Base-by-base conservation (phyloP, 2,329 filamentous ascomycete species). In the Fusarium sublunatum region DNA sequence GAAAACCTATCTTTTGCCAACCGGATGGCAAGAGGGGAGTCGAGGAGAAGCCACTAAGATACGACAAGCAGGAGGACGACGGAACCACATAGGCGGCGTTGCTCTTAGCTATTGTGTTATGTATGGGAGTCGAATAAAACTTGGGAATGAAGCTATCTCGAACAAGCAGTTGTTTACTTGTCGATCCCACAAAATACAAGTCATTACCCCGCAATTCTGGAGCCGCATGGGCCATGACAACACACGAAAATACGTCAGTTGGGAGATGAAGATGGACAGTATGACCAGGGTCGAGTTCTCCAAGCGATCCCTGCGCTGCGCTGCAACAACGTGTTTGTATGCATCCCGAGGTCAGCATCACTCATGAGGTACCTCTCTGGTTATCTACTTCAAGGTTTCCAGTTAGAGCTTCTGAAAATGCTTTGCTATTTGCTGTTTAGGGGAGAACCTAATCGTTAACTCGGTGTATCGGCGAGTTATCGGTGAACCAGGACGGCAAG, bases 151-250 rank as follows among this genome's bases (percentile, higher is more conserved):
- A 50, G 61, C 57, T 63, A 65, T 65, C 48, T 63, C 29, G 47
- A 61, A 58, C 48, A 59, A 31, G 6, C 35, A 13, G 38, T 8
- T 24, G 44, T 29, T 58, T 58, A 44, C 47, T 39, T 46, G 44
- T 46, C 44, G 54, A 64, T 64, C 49, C 29, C 35, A 42, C 47
- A 50, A 34, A 7, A n/a, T 41, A 45, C 35, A 58, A 41, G 52
- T 34, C 61, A 45, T 62, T 65, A 65, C 62, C 62, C 62, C 62
- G 62, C 62, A 65, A 66, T 65, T 65, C 50, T 65, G 62, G 62
- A 51, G 58, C 62, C 36, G 35, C 41, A 51, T 51, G 40, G 61
- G 44, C 36, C 43, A 62, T 61, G 61, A 58, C 51, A 49, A 38
- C 58, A 58, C 47, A 50, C 43, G 39, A 58, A 32, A 44, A 26